Conservation (phyloP, 1,284 basidiomycete species). For the Calocybe gambosa region DNA sequence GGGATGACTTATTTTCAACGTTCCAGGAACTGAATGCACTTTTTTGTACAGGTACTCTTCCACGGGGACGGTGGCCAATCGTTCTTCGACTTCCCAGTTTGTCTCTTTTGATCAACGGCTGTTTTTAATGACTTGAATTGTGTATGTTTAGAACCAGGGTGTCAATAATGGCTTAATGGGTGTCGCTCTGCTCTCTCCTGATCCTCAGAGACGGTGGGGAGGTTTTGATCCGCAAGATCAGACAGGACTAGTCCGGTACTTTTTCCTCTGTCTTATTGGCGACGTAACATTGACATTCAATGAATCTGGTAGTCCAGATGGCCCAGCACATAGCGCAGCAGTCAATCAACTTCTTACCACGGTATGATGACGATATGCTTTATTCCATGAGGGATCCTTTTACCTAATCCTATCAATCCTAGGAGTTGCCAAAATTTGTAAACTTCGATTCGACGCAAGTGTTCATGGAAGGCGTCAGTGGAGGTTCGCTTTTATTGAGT, state of each 20-base stretch:
- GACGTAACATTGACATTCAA: not conserved
- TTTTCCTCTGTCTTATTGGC: not conserved
- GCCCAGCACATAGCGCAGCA: slow-evolving; percentile 20
- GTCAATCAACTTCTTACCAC: slow-evolving; percentile 19
- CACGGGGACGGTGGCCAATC: slow-evolving; percentile 24
- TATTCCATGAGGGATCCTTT: not conserved
- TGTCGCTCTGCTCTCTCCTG: slow-evolving; percentile 21
- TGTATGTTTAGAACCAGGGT: slow-evolving; percentile 20
- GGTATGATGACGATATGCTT: slow-evolving; percentile 1
- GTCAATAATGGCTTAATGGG: slow-evolving; percentile 22
- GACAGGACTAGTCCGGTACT: slow-evolving; percentile 16
- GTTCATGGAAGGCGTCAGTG: slow-evolving; percentile 22
- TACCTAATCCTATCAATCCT: not conserved
- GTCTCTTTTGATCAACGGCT: slow-evolving; percentile 1
- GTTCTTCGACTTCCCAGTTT: slow-evolving; percentile 22
- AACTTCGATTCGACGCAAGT: slow-evolving; percentile 20
- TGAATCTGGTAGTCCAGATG: slow-evolving; percentile 16
- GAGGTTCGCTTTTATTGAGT: slow-evolving; percentile 20
- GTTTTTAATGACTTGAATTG: not conserved
- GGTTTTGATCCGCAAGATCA: slow-evolving; percentile 17
- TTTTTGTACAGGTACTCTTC: slow-evolving; percentile 16
- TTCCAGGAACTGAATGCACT: not conserved
- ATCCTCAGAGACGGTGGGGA: slow-evolving; percentile 19
- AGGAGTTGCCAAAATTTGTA: slow-evolving; percentile 19
- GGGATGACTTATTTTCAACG: not conserved